These are phyloP conservation scores for Ophiosphaerella herpotricha DNA, from an alignment of 2,329 filamentous ascomycete genomes.

Conservation along the genomic window DNA sequence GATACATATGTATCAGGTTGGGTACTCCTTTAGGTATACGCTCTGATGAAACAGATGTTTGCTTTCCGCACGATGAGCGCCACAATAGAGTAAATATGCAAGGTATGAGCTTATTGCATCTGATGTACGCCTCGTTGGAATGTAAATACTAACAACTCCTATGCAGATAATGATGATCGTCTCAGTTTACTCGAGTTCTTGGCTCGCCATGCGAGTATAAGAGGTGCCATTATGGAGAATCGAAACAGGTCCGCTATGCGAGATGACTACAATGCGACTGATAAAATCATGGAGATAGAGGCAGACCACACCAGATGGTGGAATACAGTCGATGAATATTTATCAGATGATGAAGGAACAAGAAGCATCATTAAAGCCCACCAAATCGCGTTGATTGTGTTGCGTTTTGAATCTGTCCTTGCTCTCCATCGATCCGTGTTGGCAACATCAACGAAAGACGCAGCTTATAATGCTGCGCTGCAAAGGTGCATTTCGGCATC, in stretches of 20 bases:
- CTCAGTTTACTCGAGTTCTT: constrained; percentile 29
- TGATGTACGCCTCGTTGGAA: neutral
- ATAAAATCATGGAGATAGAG: constrained; percentile 20
- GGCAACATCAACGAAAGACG: constrained; percentile 24
- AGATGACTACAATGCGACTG: constrained; percentile 8
- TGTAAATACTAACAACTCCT: neutral
- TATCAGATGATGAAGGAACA: constrained; percentile 18
- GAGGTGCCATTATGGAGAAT: constrained; percentile 29
- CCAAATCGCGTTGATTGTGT: constrained; percentile 27
- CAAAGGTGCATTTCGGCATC: constrained; percentile 32
- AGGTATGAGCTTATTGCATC: constrained; percentile 1
- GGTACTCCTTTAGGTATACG: constrained; percentile 27
- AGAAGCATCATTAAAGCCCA: constrained; percentile 23
- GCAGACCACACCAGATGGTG: constrained; percentile 33
- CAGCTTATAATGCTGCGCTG: constrained; percentile 26
- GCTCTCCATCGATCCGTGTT: constrained; percentile 28
- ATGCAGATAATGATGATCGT: constrained; percentile 17
- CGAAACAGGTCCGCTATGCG: constrained; percentile 16
- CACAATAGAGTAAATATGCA: constrained; percentile 7
- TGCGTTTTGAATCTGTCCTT: constrained; percentile 28
- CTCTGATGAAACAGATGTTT: constrained; percentile 25
- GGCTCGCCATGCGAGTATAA: constrained; percentile 24
- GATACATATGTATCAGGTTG: constrained; percentile 29
- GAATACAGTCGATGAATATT: constrained; percentile 30
- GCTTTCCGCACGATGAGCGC: constrained; percentile 25